phyloP scores from a whole-genome alignment of 257 asterid species.

The Solanum medicagineum region DNA sequence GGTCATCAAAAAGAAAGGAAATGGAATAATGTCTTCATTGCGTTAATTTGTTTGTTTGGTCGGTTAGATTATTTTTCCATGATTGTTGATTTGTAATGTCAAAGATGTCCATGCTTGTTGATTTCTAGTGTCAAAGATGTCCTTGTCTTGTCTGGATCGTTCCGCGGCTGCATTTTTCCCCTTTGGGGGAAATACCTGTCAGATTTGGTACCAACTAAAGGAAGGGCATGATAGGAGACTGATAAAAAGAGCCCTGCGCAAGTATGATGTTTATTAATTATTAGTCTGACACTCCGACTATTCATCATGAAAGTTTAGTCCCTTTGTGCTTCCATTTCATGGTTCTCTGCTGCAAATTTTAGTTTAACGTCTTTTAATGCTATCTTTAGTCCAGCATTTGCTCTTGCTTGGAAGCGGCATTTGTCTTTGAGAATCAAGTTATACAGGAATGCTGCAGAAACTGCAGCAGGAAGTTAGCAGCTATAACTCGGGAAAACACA shows the following conservation, averaged over 20 bases:
- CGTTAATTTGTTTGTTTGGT: background rate
- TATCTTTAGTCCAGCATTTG: background rate
- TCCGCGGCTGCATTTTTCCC: background rate
- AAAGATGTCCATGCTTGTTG: background rate
- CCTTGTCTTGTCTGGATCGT: background rate
- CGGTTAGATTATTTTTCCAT: background rate
- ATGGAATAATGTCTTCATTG: background rate
- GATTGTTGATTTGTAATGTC: background rate
- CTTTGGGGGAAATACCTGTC: background rate
- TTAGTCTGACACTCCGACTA: background rate
- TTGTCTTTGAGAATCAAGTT: background rate
- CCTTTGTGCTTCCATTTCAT: background rate
- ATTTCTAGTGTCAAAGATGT: background rate
- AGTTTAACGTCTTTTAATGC: background rate
- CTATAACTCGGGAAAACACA: background rate
- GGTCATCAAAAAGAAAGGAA: background rate
- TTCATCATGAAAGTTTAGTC: background rate
- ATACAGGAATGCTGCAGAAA: background rate
- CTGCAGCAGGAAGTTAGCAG: background rate
- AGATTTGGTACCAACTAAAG: background rate
- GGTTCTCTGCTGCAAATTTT: background rate
- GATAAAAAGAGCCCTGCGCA: background rate
- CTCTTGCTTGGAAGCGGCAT: background rate
- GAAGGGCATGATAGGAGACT: background rate
- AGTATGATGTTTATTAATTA: background rate